Conservation (phyloP, 192 early-diverging fungal species). For the Mortierella alpina region DNA sequence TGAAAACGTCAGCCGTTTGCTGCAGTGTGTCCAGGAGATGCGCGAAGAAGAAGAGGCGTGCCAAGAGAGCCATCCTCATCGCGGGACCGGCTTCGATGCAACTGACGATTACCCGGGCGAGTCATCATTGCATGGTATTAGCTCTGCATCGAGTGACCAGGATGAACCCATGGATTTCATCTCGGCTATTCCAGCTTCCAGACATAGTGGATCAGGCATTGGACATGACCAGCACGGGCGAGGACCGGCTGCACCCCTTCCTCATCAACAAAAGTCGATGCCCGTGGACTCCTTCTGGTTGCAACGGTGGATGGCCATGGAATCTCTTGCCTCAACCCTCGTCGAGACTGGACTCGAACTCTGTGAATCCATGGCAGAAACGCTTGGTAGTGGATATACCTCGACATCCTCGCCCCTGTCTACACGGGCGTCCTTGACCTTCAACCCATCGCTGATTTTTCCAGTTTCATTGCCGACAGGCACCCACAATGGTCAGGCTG, state of each 20-base stretch:
- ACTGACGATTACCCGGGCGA: constrained; percentile 10
- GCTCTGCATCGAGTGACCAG: constrained; percentile 35
- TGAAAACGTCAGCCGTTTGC: constrained; percentile 24
- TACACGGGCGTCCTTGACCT: background rate
- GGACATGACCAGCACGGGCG: constrained; percentile 5
- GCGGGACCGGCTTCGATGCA: background rate
- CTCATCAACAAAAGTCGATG: constrained; percentile 8
- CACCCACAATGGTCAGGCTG: background rate
- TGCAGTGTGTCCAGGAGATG: constrained; percentile 51
- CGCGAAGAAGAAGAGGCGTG: constrained; percentile 28
- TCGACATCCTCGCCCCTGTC: background rate
- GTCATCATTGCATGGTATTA: constrained; percentile 5
- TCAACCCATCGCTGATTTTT: background rate
- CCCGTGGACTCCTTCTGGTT: constrained; percentile 14
- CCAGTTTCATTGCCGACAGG: no score
- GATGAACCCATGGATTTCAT: constrained; percentile 43
- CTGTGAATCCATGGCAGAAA: constrained; percentile 43
- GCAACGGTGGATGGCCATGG: constrained; percentile 34
- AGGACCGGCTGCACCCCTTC: background rate
- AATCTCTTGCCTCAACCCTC: constrained; percentile 27
- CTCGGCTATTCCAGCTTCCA: background rate
- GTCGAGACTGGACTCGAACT: constrained; percentile 49
- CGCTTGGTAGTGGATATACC: constrained; percentile 16
- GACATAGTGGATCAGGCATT: background rate
- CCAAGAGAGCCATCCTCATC: no score